phyloP scores from a whole-genome alignment of 805 yeast species.

The Helenozyma rhizophorensis region DNA sequence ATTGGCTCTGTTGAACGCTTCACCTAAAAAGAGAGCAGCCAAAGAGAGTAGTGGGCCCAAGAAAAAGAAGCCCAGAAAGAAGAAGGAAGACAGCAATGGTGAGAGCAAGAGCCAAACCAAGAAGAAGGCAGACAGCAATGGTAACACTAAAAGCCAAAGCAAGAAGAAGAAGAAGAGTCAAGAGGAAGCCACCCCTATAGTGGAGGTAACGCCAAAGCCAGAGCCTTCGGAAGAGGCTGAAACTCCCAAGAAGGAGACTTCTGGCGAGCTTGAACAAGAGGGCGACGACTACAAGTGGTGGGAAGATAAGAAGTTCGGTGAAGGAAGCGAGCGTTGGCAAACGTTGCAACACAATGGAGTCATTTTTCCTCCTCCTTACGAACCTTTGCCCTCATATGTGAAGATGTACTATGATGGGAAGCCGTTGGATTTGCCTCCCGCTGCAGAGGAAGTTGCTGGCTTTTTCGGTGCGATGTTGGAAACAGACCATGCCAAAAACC shows the following conservation, averaged over 20 bases:
- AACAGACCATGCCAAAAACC: conserved; percentile 84
- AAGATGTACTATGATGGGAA: conserved; percentile 72
- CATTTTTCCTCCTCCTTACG: conserved; percentile 88
- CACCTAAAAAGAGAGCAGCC: conserved; percentile 6
- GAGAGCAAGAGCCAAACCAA: no score
- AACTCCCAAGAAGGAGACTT: conserved; percentile 11
- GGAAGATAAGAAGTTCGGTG: conserved; percentile 64
- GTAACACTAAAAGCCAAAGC: no score
- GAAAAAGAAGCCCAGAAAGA: conserved; percentile 6
- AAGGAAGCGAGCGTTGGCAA: conserved; percentile 81
- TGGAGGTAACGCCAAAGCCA: no score
- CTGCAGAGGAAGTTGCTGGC: conserved; percentile 96
- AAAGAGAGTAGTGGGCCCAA: conserved; percentile 8
- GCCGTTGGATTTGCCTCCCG: conserved; percentile 69
- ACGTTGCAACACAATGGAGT: conserved; percentile 87
- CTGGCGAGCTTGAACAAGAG: conserved; percentile 44
- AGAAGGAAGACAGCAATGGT: conserved; percentile 7
- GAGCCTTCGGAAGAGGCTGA: conserved; percentile 3
- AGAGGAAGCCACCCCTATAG: conserved; percentile 3
- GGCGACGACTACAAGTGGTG: conserved; percentile 77
- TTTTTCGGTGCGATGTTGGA: conserved; percentile 86
- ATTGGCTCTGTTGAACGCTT: conserved; percentile 9
- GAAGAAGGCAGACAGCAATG: no score
- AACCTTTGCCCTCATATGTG: conserved; percentile 74
- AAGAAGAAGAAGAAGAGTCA: conserved; percentile 3